Percentiles rank a stretch among this genome's conserved stretches.
phyloP scores from a whole-genome alignment of 2,329 filamentous ascomycete species.

The Botrytis aclada region DNA sequence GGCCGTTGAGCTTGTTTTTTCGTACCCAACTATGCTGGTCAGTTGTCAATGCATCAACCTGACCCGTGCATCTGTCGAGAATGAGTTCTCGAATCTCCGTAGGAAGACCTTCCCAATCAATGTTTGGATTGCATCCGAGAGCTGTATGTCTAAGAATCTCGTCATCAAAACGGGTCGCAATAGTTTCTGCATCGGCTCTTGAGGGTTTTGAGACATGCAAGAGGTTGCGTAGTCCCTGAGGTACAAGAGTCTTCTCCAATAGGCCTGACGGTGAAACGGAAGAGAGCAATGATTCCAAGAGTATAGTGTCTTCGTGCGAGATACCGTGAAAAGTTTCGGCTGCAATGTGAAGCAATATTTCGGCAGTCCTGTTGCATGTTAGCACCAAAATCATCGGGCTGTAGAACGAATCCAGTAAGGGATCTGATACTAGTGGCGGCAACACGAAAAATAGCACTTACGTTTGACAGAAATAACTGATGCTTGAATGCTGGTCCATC shows the following conservation, averaged over 20 bases:
- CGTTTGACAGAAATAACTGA: slow-evolving; percentile 30
- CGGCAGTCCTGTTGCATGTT: slow-evolving; percentile 8
- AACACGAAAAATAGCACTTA: slow-evolving; percentile 15
- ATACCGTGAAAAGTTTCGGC: slow-evolving; percentile 9
- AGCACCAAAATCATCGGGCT: background rate
- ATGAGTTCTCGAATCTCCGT: slow-evolving; percentile 46
- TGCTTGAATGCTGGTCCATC: slow-evolving; percentile 25
- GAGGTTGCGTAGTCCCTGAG: slow-evolving; percentile 11
- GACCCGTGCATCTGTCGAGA: slow-evolving; percentile 46
- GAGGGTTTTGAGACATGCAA: slow-evolving; percentile 13
- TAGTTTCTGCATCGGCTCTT: background rate
- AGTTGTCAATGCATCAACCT: slow-evolving; percentile 31
- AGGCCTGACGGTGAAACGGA: slow-evolving; percentile 14
- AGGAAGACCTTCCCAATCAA: slow-evolving; percentile 50
- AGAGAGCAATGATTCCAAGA: slow-evolving; percentile 13
- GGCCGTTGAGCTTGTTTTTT: slow-evolving; percentile 25
- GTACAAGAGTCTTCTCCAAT: slow-evolving; percentile 15
- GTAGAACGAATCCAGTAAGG: background rate
- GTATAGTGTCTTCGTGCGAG: slow-evolving; percentile 11
- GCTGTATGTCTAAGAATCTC: slow-evolving; percentile 47
- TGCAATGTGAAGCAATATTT: slow-evolving; percentile 13
- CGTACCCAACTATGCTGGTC: slow-evolving; percentile 28
- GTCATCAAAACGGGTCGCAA: slow-evolving; percentile 17
- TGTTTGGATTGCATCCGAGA: slow-evolving; percentile 48
- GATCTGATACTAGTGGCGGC: background rate